Conservation (phyloP, 2,329 filamentous ascomycete genomes). For the Lizonia empirigonia region DNA sequence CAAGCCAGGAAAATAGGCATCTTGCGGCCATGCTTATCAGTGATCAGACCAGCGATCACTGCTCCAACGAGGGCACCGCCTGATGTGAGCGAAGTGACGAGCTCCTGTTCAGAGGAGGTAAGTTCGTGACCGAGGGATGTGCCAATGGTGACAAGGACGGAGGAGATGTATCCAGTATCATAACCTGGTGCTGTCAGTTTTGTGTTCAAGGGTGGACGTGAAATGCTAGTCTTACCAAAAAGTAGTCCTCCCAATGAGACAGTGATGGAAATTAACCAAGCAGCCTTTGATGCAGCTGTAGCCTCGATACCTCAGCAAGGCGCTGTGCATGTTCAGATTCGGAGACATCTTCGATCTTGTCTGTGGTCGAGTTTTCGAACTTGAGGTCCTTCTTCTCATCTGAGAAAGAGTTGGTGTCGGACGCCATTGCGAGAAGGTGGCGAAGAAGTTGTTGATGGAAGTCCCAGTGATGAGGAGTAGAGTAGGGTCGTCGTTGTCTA, state of each 20-base stretch:
- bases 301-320: constrained; percentile 32
- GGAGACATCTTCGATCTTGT: constrained; percentile 32
- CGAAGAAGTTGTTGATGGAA: not conserved
- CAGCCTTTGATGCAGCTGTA: constrained; percentile 35
- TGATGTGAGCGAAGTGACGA: constrained; percentile 48
- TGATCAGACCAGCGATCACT: constrained; percentile 46
- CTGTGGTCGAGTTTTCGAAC: constrained; percentile 18
- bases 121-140: constrained; percentile 39
- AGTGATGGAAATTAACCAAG: constrained; percentile 38
- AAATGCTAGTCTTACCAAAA: constrained; percentile 25
- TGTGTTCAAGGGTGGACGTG: not conserved
- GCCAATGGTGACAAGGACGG: constrained; percentile 47
- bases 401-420: constrained; percentile 10
- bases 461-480: not conserved
- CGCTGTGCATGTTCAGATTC: constrained; percentile 24
- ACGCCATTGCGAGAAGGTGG: constrained; percentile 2
- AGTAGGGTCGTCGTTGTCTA: constrained; percentile 7
- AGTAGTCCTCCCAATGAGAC: constrained; percentile 38
- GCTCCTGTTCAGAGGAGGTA: constrained; percentile 45
- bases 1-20: constrained; percentile 37
- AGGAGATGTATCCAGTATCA: constrained; percentile 49
- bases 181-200: constrained; percentile 28
- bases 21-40: constrained; percentile 44
- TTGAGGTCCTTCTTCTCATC: constrained; percentile 25
- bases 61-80: constrained; percentile 48